Evolutionary conservation across 164 flowering plant genomes (phyloP), one percentile per base, ranked within the genome.

Genomic region (Sedum album): DNA sequence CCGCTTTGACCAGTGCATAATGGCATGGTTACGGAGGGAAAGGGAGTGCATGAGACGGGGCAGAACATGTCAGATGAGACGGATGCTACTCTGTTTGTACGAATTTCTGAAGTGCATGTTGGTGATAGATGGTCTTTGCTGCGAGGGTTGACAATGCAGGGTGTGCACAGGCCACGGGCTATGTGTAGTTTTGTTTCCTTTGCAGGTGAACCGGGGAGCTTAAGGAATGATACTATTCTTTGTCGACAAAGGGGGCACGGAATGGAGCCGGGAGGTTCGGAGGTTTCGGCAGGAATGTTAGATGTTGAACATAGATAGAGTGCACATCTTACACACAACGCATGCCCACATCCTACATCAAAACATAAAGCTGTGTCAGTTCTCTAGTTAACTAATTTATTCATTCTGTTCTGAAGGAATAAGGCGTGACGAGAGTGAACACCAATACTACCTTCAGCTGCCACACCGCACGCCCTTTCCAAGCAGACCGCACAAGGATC

Each of bases 401-500:
- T 44, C 48, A 14, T 5, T 11, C 4, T 17, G n/a, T 1, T 41
- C 2, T 41, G 11, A 41, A 7, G 8, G 2, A 44, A 41, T 1
- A 65, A 65, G 28, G 28, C 46, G 30, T 10, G 4, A 0, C 25
- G 49, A 15, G 6, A 66, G 6, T 30, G 44, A 66, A 57, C 46
- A 20, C 31, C 1, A 23, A 57, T 4, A 4, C 44, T 6, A 94
- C 98, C 99, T 87, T 94, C 96, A 66, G 97, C 89, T 67, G 99
- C 95, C 6, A 91, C 97, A 68, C 79, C 78, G 71, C 99, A 94
- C 38, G 83, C 79, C 77, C 90, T 87, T 79, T 94, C 99, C 72
- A 91, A 73, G 81, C 97, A 94, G 71, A 94, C 99, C 64, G 96
- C 93, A 83, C 99, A 94, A 44, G 72, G 73, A 69, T 95, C 99